Evolutionary conservation across 495 filamentous ascomycete genomes (phyloP), one percentile per base, ranked within the genome.

Genomic region (Penicillium robsamsonii): DNA sequence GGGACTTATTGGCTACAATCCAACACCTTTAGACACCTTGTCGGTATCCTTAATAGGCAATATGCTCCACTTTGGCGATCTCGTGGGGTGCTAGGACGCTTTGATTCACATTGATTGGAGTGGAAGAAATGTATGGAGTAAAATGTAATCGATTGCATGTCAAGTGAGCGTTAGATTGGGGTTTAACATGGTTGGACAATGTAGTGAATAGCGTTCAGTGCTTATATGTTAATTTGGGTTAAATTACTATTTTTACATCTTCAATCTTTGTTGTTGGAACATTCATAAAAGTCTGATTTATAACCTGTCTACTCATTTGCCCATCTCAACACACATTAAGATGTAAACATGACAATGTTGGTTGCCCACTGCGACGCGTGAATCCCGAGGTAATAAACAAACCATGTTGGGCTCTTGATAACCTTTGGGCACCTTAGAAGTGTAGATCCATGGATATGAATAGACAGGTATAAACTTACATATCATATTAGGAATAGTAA

Each of bases 351-450:
- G 49, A 51, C 37, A 35, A 22, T 40, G 5, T 33, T 50, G 61
- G 65, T 67, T 67, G 65, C 62, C 65, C 62, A 56, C 53, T 62
- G 59, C 65, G 57, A 67, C 65, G 50, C 31, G 31, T 42, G 18
- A 49, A 49, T 17, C n/a, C 15, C 7, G 37, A 37, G 30, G 13
- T 24, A 20, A 58, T 60, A 62, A 67, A 67, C 62, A 65, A 65
- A 54, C 18, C 40, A 46, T 18, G 33, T 64, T 62, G 58, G 64
- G 64, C 58, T 46, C 25, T 38, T 37, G 49, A 49, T 46, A 43
- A 27, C 33, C 8, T 45, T 58, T 38, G 43, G 52, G 51, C 59
- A 54, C 62, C 22, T 1, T 22, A 22, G 1, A 22, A 22, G 22
- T 22, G 56, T 22, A 38, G 33, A 55, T 52, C 15, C 35, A 38